phyloP scores from a whole-genome alignment of 2,329 filamentous ascomycete genomes.

The Gyromitra esculenta region DNA sequence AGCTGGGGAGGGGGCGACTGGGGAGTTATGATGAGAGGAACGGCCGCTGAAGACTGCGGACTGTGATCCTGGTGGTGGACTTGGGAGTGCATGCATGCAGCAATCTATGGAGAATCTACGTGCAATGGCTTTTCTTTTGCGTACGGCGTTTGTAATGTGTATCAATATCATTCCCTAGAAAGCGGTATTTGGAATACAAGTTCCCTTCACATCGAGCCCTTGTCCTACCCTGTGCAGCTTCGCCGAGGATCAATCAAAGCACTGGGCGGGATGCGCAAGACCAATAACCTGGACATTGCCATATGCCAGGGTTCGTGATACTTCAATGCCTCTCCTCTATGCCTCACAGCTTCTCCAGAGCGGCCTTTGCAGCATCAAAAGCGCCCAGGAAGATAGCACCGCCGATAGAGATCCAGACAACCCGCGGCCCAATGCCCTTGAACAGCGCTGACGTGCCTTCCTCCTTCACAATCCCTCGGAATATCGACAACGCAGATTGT shows the following conservation, averaged over 20 bases:
- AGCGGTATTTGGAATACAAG: not conserved
- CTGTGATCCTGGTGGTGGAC: not conserved
- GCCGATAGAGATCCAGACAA: slow-evolving; percentile 94
- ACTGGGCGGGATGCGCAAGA: not conserved
- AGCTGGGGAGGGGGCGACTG: too few species aligned
- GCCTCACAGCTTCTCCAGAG: slow-evolving; percentile 47
- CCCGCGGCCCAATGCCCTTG: slow-evolving; percentile 74
- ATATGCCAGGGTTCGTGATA: not conserved
- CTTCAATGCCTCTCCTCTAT: not conserved
- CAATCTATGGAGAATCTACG: slow-evolving; percentile 1
- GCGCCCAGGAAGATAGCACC: slow-evolving; percentile 89
- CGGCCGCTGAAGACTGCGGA: not conserved
- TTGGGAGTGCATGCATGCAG: not conserved
- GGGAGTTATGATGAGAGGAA: not conserved
- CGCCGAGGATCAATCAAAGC: not conserved
- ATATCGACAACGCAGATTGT: slow-evolving; percentile 54
- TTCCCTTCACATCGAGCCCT: not conserved
- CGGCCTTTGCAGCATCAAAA: slow-evolving; percentile 54
- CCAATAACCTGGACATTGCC: not conserved
- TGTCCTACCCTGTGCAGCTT: not conserved
- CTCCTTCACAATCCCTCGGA: slow-evolving; percentile 58
- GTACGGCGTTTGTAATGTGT: slow-evolving; percentile 37
- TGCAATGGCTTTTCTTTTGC: slow-evolving; percentile 11
- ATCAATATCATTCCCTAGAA: slow-evolving; percentile 31
- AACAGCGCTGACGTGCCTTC: slow-evolving; percentile 64